phyloP scores from a whole-genome alignment of 2,329 filamentous ascomycete species.

The Neonectria faginata region DNA sequence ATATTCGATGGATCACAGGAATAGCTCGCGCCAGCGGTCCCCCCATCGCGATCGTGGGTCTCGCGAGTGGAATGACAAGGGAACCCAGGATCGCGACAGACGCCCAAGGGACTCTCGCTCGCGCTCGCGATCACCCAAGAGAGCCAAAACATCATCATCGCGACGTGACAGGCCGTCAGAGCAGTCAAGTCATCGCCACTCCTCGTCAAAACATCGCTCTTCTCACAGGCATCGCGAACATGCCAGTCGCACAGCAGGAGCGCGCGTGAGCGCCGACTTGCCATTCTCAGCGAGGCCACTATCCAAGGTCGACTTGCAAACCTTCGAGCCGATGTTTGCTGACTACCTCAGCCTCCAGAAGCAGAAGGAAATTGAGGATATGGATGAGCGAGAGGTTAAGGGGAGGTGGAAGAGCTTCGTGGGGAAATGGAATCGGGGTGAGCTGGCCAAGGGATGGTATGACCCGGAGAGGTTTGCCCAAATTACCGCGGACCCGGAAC shows the following conservation, averaged over 20 bases:
- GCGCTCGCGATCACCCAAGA: slow-evolving; percentile 38
- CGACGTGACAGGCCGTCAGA: slow-evolving; percentile 30
- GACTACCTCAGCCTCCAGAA: slow-evolving; percentile 93
- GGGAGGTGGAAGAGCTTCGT: slow-evolving; percentile 96
- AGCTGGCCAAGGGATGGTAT: slow-evolving; percentile 93
- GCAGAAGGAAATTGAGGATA: slow-evolving; percentile 72
- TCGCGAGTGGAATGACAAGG: slow-evolving; percentile 31
- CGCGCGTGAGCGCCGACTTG: slow-evolving; percentile 52
- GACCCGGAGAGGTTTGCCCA: slow-evolving; percentile 76
- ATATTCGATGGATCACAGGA: slow-evolving; percentile 33
- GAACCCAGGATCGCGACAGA: slow-evolving; percentile 34
- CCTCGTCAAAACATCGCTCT: slow-evolving; percentile 42
- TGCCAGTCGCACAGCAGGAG: slow-evolving; percentile 26
- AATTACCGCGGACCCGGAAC: slow-evolving; percentile 45
- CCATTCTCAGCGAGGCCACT: slow-evolving; percentile 76
- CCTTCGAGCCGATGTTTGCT: slow-evolving; percentile 79
- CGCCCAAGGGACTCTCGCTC: slow-evolving; percentile 35
- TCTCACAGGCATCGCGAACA: slow-evolving; percentile 41
- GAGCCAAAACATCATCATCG: slow-evolving; percentile 32
- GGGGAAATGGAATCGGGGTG: slow-evolving; percentile 89
- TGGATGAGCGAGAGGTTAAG: slow-evolving; percentile 80
- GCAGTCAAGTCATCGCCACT: slow-evolving; percentile 32
- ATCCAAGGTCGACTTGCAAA: slow-evolving; percentile 73
- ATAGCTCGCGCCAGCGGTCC: slow-evolving; percentile 35
- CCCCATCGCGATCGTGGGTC: slow-evolving; percentile 37